phyloP scores from a whole-genome alignment of 352 stramenopile genomes.

The Phytophthora hybrid region DNA sequence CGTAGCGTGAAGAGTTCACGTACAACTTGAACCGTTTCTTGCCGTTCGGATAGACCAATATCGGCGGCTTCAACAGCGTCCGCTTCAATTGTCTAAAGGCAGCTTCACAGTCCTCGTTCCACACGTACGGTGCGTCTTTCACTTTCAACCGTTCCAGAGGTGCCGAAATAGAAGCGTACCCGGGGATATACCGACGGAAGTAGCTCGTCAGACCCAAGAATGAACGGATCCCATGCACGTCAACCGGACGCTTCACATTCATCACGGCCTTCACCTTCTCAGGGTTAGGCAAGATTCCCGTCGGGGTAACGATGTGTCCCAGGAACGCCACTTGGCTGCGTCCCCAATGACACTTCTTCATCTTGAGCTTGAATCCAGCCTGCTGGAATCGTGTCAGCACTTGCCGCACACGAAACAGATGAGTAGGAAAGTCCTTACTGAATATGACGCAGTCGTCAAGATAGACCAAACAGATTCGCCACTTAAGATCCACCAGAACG shows the following conservation, averaged over 20 bases:
- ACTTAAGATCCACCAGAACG: too few species aligned
- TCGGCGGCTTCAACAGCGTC: not conserved
- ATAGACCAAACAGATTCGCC: too few species aligned
- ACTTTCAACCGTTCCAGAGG: constrained; percentile 12
- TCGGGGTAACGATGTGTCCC: constrained; percentile 11
- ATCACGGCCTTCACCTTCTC: constrained; percentile 17
- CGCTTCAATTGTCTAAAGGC: not conserved
- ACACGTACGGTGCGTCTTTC: not conserved
- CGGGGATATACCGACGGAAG: too few species aligned
- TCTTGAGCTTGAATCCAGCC: too few species aligned
- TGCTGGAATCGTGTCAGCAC: too few species aligned
- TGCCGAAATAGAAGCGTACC: too few species aligned
- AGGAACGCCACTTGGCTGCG: constrained; percentile 12
- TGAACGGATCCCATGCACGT: not conserved
- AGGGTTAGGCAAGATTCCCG: constrained; percentile 7
- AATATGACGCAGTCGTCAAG: too few species aligned
- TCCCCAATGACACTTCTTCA: not conserved
- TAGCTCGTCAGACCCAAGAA: too few species aligned
- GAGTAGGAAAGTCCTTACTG: too few species aligned
- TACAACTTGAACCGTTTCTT: constrained; percentile 9
- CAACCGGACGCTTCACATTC: constrained; percentile 1
- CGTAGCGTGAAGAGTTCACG: constrained; percentile 8
- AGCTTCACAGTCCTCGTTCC: constrained; percentile 7
- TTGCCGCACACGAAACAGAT: too few species aligned
- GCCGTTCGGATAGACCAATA: constrained; percentile 8